phyloP scores from a whole-genome alignment of 805 yeast genomes.

The Monosporozyma yasuniensis region DNA sequence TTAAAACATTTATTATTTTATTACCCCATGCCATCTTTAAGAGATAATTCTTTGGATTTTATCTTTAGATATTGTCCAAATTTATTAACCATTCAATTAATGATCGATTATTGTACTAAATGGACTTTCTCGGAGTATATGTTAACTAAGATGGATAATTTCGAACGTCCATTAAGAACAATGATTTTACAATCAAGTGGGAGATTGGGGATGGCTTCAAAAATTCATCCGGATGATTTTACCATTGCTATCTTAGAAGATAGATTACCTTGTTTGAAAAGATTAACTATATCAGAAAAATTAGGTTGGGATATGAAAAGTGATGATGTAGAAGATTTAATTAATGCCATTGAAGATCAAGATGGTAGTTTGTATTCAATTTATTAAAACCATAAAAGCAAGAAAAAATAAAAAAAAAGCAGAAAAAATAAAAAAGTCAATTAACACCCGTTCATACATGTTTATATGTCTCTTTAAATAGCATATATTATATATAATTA shows the following conservation, averaged over 20 bases:
- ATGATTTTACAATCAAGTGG: constrained; percentile 79
- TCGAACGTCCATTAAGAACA: constrained; percentile 37
- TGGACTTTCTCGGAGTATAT: constrained; percentile 42
- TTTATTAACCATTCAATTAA: constrained; percentile 49
- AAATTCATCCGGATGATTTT: constrained; percentile 80
- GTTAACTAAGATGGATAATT: constrained; percentile 19
- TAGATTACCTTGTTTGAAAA: constrained; percentile 57
- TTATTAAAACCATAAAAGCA: too few relatives aligned
- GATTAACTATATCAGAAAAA: constrained; percentile 59
- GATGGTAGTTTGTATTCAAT: constrained; percentile 68
- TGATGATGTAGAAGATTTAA: constrained; percentile 54
- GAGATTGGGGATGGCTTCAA: constrained; percentile 70
- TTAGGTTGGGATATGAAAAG: constrained; percentile 77
- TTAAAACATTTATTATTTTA: constrained; percentile 56
- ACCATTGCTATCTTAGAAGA: constrained; percentile 76
- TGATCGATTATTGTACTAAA: constrained; percentile 66
- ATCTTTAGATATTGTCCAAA: constrained; percentile 73
- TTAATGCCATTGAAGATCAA: constrained; percentile 60
- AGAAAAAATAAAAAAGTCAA: not conserved
- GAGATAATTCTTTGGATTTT: constrained; percentile 60
- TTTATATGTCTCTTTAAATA: not conserved
- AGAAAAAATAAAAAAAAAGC: not conserved
- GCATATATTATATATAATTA: not conserved
- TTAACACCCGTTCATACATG: not conserved
- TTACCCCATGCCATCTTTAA: constrained; percentile 83